Evolutionary conservation across 176 grass and related monocot species (phyloP).

Genomic region (Elaeis guineensis): DNA sequence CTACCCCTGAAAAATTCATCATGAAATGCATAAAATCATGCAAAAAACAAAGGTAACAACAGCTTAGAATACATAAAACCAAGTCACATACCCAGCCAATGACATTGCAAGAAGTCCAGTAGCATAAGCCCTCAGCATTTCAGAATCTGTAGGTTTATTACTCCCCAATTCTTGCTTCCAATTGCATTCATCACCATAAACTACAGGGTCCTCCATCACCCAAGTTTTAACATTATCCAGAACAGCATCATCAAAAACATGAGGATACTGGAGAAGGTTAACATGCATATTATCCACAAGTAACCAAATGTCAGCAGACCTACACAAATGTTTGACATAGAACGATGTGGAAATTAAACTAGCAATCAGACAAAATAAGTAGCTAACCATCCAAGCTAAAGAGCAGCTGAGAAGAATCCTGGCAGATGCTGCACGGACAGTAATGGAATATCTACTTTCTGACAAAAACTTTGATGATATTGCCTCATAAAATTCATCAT

Average conservation of each 20-base stretch:
- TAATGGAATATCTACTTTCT: slow-evolving; percentile 38
- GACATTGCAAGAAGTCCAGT: slow-evolving; percentile 86
- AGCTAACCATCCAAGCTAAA: slow-evolving; percentile 59
- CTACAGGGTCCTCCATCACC: slow-evolving; percentile 46
- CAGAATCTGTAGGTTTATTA: slow-evolving; percentile 61
- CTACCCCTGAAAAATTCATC: slow-evolving; percentile 32
- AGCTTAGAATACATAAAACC: too few species aligned
- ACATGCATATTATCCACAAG: too few species aligned
- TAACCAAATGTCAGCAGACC: too few species aligned
- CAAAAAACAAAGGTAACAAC: neutral
- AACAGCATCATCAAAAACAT: slow-evolving; percentile 68
- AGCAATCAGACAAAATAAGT: neutral
- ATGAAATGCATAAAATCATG: slow-evolving; percentile 6
- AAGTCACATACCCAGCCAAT: slow-evolving; percentile 40
- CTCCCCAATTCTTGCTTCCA: slow-evolving; percentile 53
- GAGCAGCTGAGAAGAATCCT: slow-evolving; percentile 75
- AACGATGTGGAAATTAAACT: too few species aligned
- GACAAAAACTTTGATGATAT: slow-evolving; percentile 78
- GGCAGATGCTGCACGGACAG: slow-evolving; percentile 50
- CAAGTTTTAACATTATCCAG: slow-evolving; percentile 77
- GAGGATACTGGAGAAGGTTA: slow-evolving; percentile 40
- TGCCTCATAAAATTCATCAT: slow-evolving; percentile 78
- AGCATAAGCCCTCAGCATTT: slow-evolving; percentile 70
- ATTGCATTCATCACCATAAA: slow-evolving; percentile 33
- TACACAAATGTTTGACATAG: neutral